Base-by-base conservation (phyloP, 2,329 filamentous ascomycete species). In the Calonectria crousiana region DNA sequence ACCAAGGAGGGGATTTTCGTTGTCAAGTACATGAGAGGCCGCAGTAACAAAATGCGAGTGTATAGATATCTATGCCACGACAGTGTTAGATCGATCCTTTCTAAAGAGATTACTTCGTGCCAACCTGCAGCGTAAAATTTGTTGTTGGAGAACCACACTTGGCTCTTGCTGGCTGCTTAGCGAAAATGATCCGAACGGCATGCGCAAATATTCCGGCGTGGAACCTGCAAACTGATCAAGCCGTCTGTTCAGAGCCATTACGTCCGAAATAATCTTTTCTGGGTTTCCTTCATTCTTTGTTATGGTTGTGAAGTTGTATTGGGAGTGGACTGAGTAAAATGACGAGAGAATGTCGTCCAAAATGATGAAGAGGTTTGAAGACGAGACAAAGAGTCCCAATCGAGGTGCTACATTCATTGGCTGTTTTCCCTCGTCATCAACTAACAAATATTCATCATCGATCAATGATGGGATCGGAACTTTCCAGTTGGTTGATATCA, bases 401-500 rank as follows among this genome's bases (percentile, higher is more conserved):
- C 16, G 51, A 34, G 51, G 18, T 18, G 51, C 51, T 34, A 2
- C 14, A 30, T 56, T 13, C 10, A 11, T 16, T n/a, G 51, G 51
- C 3, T 56, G 51, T n/a, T 56, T 23, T 34, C 51, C 51, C 10
- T 56, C 51, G 18, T 18, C 51, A 34, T 56, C 8, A 11, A 32
- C 30, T 11, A 20, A 28, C 18, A 56, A 34, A 34, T 56, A 56
- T 34, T 56, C 28, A 30, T 56, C 51, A 56, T 56, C 28, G 10
- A 56, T 56, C 16, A 56, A n/a, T 10, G 51, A 56, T n/a, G 51
- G 51, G 6, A n/a, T 56, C 6, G 51, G 51, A 32, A 56, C 51
- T 11, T 56, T 56, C 51, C 51, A 56, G 28, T 56, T 32, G 14
- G 14, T 32, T n/a, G 51, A 56, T 56, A 56, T 56, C 51, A 56